A percentile compares a stretch with the other conserved stretches of the same genome.
These are phyloP conservation scores for Thuja plicata DNA, from an alignment of 83 land plant species.

Conservation along the genomic window DNA sequence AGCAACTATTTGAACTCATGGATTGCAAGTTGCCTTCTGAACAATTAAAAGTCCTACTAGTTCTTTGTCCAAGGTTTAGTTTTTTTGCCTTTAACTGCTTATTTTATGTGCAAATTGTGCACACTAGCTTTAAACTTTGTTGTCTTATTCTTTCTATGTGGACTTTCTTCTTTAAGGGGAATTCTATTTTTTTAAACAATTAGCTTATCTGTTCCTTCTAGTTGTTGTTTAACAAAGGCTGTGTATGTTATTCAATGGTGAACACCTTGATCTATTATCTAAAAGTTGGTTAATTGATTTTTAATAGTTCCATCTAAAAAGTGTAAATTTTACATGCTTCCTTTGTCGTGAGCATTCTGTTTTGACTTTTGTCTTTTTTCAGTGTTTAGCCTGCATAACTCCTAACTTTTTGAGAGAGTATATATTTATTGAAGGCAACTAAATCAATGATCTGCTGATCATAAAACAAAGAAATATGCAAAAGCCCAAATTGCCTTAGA, in stretches of 20 bases:
- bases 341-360: neutral
- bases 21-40: neutral
- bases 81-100: neutral
- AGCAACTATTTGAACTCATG: neutral
- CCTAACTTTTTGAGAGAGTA: too few species aligned
- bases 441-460: too few species aligned
- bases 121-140: neutral
- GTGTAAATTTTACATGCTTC: neutral
- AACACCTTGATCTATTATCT: neutral
- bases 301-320: neutral
- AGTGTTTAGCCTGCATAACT: too few species aligned
- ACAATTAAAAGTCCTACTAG: neutral
- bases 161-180: neutral
- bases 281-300: neutral
- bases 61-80: neutral
- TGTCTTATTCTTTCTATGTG: neutral
- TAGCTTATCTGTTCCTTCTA: neutral
- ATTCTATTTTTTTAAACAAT: neutral
- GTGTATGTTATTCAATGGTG: neutral
- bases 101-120: neutral
- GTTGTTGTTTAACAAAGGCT: neutral
- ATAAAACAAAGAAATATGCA: too few species aligned
- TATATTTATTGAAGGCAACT: too few species aligned
- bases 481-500: too few species aligned
- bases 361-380: neutral